Conservation (phyloP, 371 early-diverging fungal genomes). For the Conidiobolus incongruus region DNA sequence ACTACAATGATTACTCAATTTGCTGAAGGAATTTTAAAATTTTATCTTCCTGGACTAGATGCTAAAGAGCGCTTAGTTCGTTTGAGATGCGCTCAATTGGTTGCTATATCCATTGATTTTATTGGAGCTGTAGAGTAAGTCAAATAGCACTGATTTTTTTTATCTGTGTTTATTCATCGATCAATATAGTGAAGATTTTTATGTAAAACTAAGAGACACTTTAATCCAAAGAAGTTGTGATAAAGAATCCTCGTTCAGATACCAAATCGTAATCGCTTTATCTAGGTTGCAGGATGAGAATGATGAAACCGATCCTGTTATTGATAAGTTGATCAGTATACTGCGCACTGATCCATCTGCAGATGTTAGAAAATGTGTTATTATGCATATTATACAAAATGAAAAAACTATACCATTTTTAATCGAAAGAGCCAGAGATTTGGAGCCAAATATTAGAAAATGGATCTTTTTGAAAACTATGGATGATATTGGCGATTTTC, state of each 20-base stretch:
- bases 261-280: constrained; percentile 55
- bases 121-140: constrained; percentile 45
- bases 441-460: constrained; percentile 35
- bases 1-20: constrained; percentile 10
- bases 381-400: constrained; percentile 45
- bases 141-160: not conserved
- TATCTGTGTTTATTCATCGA: not conserved
- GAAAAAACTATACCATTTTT: constrained; percentile 36
- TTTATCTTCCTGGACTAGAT: constrained; percentile 44
- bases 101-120: constrained; percentile 46
- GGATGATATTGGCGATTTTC: constrained; percentile 39
- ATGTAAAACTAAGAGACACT: constrained; percentile 30
- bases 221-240: constrained; percentile 51
- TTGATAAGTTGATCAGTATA: constrained; percentile 7
- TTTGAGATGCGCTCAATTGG: constrained; percentile 52
- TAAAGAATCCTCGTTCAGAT: constrained; percentile 58
- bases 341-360: constrained; percentile 45
- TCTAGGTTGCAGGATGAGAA: constrained; percentile 43
- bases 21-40: constrained; percentile 34
- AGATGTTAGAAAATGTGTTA: constrained; percentile 63
- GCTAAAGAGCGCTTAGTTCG: constrained; percentile 53
- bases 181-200: constrained; percentile 31
- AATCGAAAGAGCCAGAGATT: constrained; percentile 52
- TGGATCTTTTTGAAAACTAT: constrained; percentile 39
- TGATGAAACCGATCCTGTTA: constrained; percentile 27